Evolutionary conservation across 805 yeast genomes (phyloP).

Genomic region (Sugiyamaella americana): DNA sequence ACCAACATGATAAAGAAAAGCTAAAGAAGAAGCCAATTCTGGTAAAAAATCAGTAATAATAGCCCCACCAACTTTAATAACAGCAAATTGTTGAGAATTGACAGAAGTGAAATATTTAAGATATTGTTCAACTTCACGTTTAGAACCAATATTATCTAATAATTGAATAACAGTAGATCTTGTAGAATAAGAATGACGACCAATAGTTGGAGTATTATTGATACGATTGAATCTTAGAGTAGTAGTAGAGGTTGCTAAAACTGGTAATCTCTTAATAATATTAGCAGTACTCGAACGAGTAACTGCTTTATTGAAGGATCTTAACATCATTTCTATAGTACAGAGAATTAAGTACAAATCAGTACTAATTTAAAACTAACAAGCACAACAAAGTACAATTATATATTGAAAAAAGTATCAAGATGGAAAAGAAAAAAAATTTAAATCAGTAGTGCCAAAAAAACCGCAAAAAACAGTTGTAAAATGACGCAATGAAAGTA

Average conservation of each 20-base stretch:
- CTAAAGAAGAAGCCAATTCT: slow-evolving; percentile 90
- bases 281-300: background rate
- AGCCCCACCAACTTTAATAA: slow-evolving; percentile 98
- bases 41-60: slow-evolving; percentile 91
- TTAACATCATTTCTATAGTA: background rate
- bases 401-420: no score
- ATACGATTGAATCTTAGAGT: no score
- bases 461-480: no score
- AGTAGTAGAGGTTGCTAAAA: no score
- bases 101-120: slow-evolving; percentile 94
- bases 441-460: no score
- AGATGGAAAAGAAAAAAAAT: no score
- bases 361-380: no score
- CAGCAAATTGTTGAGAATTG: slow-evolving; percentile 83
- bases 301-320: background rate
- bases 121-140: slow-evolving; percentile 97
- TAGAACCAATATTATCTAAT: slow-evolving; percentile 92
- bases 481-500: no score
- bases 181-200: slow-evolving; percentile 38
- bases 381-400: no score
- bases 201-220: background rate
- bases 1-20: slow-evolving; percentile 95
- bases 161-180: slow-evolving; percentile 94
- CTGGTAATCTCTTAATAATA: background rate
- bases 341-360: no score